Conservation (phyloP, 768 basidiomycete genomes). For the Leccinum subgranulosum region DNA sequence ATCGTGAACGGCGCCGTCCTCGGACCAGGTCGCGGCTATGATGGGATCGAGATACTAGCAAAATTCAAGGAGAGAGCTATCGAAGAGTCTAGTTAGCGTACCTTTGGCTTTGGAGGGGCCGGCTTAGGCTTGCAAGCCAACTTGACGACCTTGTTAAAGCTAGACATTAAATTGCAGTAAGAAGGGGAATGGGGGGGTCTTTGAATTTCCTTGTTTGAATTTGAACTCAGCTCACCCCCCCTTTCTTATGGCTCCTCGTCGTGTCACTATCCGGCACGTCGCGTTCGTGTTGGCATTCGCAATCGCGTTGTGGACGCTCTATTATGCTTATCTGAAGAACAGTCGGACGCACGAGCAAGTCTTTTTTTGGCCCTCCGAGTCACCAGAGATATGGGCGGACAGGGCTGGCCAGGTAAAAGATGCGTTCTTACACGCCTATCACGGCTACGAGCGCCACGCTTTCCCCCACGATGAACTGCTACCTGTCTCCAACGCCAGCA, state of each 20-base stretch:
- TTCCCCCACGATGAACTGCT: constrained; percentile 61
- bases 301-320: constrained; percentile 17
- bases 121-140: constrained; percentile 97
- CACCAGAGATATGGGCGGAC: constrained; percentile 44
- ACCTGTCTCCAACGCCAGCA: constrained; percentile 45
- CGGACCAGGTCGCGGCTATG: constrained; percentile 94
- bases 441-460: constrained; percentile 60
- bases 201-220: constrained; percentile 7
- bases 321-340: constrained; percentile 4
- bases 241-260: constrained; percentile 9
- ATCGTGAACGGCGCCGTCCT: constrained; percentile 90
- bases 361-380: constrained; percentile 22
- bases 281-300: constrained; percentile 13
- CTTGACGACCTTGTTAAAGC: constrained; percentile 91
- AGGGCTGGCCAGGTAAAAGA: constrained; percentile 55
- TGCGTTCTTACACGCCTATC: constrained; percentile 68
- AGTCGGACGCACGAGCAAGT: constrained; percentile 8
- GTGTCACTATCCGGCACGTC: constrained; percentile 25
- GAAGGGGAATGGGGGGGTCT: neutral
- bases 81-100: constrained; percentile 27
- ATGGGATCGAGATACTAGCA: constrained; percentile 91
- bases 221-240: constrained; percentile 25
- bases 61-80: neutral
- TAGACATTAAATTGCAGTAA: constrained; percentile 48
- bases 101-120: constrained; percentile 94